Percentiles rank a stretch among this genome's conserved stretches.
phyloP scores from a whole-genome alignment of 2,329 filamentous ascomycete genomes.

The Alternaria ventricosa region DNA sequence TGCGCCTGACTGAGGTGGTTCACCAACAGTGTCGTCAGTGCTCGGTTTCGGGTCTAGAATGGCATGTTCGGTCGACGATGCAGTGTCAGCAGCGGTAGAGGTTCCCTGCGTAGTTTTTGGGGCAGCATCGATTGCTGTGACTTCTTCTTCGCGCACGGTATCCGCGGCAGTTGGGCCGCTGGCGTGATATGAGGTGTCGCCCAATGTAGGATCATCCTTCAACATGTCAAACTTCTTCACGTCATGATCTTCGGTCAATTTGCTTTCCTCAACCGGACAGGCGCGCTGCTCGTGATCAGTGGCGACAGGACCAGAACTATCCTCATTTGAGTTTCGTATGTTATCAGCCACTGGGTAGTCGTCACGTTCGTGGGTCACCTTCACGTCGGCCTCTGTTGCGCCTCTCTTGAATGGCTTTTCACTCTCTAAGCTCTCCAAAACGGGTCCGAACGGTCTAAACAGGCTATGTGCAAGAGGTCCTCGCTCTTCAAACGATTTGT shows the following conservation, averaged over 20 bases:
- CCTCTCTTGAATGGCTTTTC: constrained; percentile 11
- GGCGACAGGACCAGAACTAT: constrained; percentile 34
- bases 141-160: neutral
- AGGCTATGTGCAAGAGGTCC: constrained; percentile 38
- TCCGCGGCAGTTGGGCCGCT: neutral
- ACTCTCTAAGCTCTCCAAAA: constrained; percentile 34
- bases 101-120: neutral
- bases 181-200: neutral
- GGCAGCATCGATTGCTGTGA: neutral
- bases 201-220: constrained; percentile 18
- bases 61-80: neutral
- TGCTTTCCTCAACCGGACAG: neutral
- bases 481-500: constrained; percentile 25
- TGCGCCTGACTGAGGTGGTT: neutral
- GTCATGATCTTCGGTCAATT: neutral
- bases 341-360: constrained; percentile 34
- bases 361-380: constrained; percentile 14
- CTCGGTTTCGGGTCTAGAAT: neutral
- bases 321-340: constrained; percentile 35
- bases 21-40: neutral
- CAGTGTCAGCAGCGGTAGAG: neutral
- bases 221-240: constrained; percentile 15
- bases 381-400: constrained; percentile 12
- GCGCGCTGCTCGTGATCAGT: constrained; percentile 28
- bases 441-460: constrained; percentile 39